Percentiles rank a stretch among this genome's conserved stretches.
Conservation (phyloP, 257 asterid genomes). For the Fraxinus quadrangulata region DNA sequence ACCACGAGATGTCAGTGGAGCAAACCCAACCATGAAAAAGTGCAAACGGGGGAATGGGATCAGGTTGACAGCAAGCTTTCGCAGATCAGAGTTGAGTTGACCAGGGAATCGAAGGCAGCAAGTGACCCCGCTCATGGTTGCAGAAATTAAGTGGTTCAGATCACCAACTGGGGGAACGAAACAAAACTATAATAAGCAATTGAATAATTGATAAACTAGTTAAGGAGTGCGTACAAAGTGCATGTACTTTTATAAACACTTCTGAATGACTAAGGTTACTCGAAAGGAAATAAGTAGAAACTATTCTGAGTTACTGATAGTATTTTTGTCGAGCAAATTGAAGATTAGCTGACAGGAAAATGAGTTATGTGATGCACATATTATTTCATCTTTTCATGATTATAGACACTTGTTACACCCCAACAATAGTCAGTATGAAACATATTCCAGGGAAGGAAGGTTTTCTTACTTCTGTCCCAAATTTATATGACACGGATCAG, state of each 20-base stretch:
- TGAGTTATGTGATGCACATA: background rate
- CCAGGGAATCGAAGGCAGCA: conserved; percentile 8
- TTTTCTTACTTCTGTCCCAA: background rate
- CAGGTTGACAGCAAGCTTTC: conserved; percentile 20
- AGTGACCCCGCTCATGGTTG: conserved; percentile 8
- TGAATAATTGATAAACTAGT: background rate
- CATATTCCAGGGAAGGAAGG: background rate
- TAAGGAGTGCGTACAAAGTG: too few species aligned
- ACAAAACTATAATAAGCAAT: background rate
- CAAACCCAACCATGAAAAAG: conserved; percentile 10
- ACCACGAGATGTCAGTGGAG: conserved; percentile 9
- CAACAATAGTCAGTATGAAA: background rate
- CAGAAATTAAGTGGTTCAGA: conserved; percentile 12
- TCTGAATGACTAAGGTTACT: too few species aligned
- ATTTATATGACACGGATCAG: background rate
- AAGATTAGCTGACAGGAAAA: background rate
- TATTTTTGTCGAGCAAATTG: background rate
- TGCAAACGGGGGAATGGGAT: conserved; percentile 17
- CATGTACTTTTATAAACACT: background rate
- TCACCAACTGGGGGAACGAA: conserved; percentile 6
- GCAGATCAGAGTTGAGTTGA: conserved; percentile 16
- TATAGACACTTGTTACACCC: background rate
- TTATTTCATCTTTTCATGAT: background rate
- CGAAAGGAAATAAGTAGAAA: too few species aligned
- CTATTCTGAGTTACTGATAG: too few species aligned